Base-by-base conservation (phyloP, 139 green algal species). In the Deuterostichococcus epilithicus region DNA sequence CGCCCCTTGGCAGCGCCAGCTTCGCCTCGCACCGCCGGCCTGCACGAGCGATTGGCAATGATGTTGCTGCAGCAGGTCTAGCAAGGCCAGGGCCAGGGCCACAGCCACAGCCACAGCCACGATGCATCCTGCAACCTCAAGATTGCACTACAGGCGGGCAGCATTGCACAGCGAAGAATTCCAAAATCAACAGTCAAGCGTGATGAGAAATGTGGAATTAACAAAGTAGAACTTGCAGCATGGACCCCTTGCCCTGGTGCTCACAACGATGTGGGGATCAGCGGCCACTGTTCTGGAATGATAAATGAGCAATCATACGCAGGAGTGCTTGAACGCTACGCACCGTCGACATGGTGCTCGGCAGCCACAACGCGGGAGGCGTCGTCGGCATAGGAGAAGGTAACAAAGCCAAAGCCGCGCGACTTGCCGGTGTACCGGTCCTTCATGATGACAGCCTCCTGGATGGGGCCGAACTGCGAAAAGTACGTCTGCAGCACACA, bases 391-490 rank as follows among this genome's bases (percentile, higher is more conserved):
- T 90, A 79, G 0, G 47, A 6, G 32, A 91, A 96, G 3, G 86
- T 93, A 1, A 94, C 86, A 66, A 94, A 94, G 65, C 90, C 90
- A 82, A 94, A 89, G 33, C 85, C 85, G 34, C 85, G 77, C 2
- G 72, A 82, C 68, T 88, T 86, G 71, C 83, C 82, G 3, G 79
- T 88, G 36, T 82, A 76, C 34, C 89, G 75, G 72, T 95, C 91
- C 72, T 92, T 91, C 89, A 96, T 94, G 30, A 96, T 86, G 30
- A 95, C 85, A 2, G 85, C 86, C 37, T 86, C 78, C 26, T 96
- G 82, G 34, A 92, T 58, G 1, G 72, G 32, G 1, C 86, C 84
- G 74, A 86, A 91, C 79, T 92, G 85, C 1, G 79, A 87, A 75
- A 96, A 96, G 80, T 96, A 90, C 42, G 83, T 44, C 47, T 85